A percentile compares a stretch with the other conserved stretches of the same genome.
Conservation (phyloP, 2,329 filamentous ascomycete species). For the Penicillium sp. region DNA sequence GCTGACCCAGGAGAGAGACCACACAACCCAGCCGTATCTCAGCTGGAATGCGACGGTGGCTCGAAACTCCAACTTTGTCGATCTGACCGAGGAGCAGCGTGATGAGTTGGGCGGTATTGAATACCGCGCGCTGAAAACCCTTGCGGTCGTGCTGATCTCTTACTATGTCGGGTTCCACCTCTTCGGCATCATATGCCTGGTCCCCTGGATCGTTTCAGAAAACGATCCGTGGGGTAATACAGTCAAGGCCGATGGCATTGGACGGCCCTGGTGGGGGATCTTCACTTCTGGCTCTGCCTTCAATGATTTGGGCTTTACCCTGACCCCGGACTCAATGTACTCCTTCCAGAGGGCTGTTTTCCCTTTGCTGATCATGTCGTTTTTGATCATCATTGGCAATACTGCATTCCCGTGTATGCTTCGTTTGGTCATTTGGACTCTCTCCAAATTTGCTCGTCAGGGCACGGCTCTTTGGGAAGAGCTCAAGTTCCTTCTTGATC, state of each 20-base stretch:
- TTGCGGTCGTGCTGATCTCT: slow-evolving; percentile 71
- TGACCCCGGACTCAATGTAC: slow-evolving; percentile 91
- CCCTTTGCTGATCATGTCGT: slow-evolving; percentile 72
- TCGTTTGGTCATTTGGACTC: slow-evolving; percentile 84
- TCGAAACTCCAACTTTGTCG: slow-evolving; percentile 88
- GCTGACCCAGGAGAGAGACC: slow-evolving; percentile 36
- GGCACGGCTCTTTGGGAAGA: slow-evolving; percentile 81
- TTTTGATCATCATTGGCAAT: slow-evolving; percentile 91
- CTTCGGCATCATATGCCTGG: slow-evolving; percentile 68
- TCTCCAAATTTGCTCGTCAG: slow-evolving; percentile 64
- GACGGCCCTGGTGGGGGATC: slow-evolving; percentile 82
- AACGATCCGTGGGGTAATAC: slow-evolving; percentile 59
- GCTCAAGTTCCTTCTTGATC: slow-evolving; percentile 83
- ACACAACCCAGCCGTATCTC: slow-evolving; percentile 74
- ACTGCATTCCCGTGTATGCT: slow-evolving; percentile 95
- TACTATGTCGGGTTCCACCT: slow-evolving; percentile 86
- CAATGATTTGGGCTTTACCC: slow-evolving; percentile 89
- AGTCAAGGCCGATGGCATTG: slow-evolving; percentile 61
- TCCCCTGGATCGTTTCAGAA: slow-evolving; percentile 75
- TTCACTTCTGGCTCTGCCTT: slow-evolving; percentile 87
- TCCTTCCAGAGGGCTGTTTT: slow-evolving; percentile 78
- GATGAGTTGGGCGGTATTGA: slow-evolving; percentile 96
- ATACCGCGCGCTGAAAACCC: slow-evolving; percentile 84
- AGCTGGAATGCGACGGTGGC: slow-evolving; percentile 92
- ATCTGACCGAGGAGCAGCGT: slow-evolving; percentile 82